Conservation (phyloP, 2,329 filamentous ascomycete genomes). For the Neonectria punicea region DNA sequence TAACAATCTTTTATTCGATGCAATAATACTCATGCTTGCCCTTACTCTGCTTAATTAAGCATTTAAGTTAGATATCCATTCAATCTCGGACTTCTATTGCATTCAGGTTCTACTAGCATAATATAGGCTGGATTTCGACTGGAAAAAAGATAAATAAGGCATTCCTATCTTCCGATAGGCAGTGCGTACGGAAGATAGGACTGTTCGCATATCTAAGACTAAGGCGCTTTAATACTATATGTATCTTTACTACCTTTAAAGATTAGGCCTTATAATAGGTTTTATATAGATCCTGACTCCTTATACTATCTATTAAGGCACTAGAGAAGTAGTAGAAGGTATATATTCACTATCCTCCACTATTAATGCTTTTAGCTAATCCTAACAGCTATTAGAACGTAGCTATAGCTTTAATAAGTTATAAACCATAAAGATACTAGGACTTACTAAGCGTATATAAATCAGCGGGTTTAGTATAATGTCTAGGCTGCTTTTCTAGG, state of each 20-base stretch:
- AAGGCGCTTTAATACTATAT: background rate
- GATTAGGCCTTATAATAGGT: background rate
- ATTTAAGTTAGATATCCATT: background rate
- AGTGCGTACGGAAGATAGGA: background rate
- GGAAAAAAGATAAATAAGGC: background rate
- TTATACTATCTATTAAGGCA: background rate
- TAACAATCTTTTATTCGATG: background rate
- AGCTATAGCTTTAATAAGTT: background rate
- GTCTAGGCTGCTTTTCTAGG: background rate
- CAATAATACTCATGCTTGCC: background rate
- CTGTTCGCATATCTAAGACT: background rate
- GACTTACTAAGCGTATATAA: background rate
- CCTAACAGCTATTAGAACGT: background rate
- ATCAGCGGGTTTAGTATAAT: background rate
- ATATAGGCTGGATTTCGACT: background rate
- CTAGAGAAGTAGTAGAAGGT: background rate
- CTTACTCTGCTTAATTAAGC: background rate
- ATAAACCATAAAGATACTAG: background rate
- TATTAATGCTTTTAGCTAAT: background rate
- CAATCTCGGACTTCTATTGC: background rate
- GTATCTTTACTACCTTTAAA: constrained; percentile 1
- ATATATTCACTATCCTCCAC: background rate
- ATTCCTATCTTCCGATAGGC: background rate
- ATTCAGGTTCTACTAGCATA: background rate
- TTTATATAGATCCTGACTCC: background rate